A percentile compares a stretch with the other conserved stretches of the same genome.
These are phyloP conservation scores for Gillenia trifoliata DNA, from an alignment of 306 rosid species.

Conservation along the genomic window DNA sequence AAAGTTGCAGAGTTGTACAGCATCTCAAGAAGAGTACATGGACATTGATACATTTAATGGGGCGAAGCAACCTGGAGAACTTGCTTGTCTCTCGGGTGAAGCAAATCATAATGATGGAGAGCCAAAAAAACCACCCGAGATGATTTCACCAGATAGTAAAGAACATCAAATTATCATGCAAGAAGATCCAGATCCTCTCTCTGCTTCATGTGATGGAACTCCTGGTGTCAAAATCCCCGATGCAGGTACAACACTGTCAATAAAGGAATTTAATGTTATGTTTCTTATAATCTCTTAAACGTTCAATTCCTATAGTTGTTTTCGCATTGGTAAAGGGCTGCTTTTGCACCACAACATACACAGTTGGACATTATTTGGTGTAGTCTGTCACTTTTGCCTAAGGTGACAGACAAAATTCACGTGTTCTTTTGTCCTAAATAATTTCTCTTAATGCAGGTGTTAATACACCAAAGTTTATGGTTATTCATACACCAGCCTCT, in stretches of 20 bases:
- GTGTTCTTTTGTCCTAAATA: background rate
- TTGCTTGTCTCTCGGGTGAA: conserved; percentile 23
- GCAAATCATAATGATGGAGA: conserved; percentile 27
- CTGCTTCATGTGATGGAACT: conserved; percentile 30
- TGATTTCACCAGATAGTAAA: conserved; percentile 32
- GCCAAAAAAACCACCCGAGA: conserved; percentile 19
- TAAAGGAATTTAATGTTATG: conserved; percentile 14
- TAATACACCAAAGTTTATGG: conserved; percentile 33
- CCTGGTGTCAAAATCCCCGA: conserved; percentile 35
- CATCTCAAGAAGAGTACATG: conserved; percentile 24
- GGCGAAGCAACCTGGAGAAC: conserved; percentile 21
- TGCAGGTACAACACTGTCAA: conserved; percentile 29
- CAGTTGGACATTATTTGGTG: background rate
- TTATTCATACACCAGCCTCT: conserved; percentile 51
- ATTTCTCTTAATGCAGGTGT: conserved; percentile 39
- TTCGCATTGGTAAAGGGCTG: background rate
- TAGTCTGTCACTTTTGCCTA: background rate
- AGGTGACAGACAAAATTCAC: too few relatives aligned
- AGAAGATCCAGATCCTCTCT: conserved; percentile 7
- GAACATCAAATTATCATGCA: conserved; percentile 9
- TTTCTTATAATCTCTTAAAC: conserved; percentile 5
- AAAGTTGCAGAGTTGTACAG: conserved; percentile 34
- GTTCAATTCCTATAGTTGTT: background rate
- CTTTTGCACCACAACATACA: background rate
- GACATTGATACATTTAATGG: conserved; percentile 21